Percentiles rank a stretch among this genome's conserved stretches.
phyloP scores from a whole-genome alignment of 257 asterid genomes.

The Petunia secreta region DNA sequence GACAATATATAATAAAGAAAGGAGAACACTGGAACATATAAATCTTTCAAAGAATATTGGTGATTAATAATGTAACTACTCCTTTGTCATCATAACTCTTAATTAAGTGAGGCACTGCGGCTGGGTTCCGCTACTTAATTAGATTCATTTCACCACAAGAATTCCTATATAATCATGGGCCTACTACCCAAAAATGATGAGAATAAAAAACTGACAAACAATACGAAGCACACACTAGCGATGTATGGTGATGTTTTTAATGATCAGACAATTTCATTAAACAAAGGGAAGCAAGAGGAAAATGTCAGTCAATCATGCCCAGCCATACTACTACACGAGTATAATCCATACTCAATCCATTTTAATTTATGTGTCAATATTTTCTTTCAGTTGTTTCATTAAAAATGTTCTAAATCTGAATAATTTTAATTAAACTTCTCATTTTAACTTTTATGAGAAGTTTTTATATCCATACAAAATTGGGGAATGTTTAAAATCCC shows the following conservation, averaged over 20 bases:
- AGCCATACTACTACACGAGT: conserved; percentile 7
- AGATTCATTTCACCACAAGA: background rate
- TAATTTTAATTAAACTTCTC: too few relatives aligned
- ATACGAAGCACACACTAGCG: background rate
- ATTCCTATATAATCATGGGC: background rate
- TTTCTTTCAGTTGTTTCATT: too few relatives aligned
- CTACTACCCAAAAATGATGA: too few relatives aligned
- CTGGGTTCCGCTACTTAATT: too few relatives aligned
- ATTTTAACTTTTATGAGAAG: too few relatives aligned
- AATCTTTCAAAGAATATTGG: background rate
- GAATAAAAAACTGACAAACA: too few relatives aligned
- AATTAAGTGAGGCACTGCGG: background rate
- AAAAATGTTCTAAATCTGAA: too few relatives aligned
- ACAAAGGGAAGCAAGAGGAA: background rate
- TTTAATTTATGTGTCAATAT: too few relatives aligned
- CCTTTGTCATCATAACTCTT: background rate
- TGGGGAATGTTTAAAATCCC: too few relatives aligned
- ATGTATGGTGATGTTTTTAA: background rate
- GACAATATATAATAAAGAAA: background rate
- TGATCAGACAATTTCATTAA: background rate
- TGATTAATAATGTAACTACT: conserved; percentile 18
- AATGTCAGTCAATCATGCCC: background rate
- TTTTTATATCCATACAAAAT: too few relatives aligned
- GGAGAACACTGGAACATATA: background rate
- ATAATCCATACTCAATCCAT: background rate